Base-by-base conservation (phyloP, 306 rosid genomes). In the Morella rubra region DNA sequence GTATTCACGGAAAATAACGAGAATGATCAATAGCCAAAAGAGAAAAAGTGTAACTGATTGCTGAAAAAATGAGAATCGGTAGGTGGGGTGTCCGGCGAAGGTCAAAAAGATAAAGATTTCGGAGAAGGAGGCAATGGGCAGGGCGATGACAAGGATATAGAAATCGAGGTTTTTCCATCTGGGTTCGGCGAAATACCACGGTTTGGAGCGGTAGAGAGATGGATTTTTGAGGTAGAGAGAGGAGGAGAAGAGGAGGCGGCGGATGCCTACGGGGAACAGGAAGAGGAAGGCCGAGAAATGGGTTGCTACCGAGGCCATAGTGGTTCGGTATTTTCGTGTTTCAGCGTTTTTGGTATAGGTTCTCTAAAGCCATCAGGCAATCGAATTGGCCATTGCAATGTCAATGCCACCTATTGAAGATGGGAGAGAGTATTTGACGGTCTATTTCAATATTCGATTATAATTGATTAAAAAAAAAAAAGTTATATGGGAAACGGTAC, bases 121-220 rank as follows among this genome's bases (percentile, higher is more conserved):
- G 0, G 90, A 85, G 86, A 94, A 83, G 52, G 93, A 91, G 41
- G 94, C 91, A 5, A 94, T 74, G 24, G 97, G 97, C 18, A 90
- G 89, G 55, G 89, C 81, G 3, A 94, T 7, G 77, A 88, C 55
- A 62, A 94, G 96, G 16, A 81, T 18, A 81, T 84, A 91, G 61
- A 94, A 80, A 81, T 91, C 96, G 18, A 91, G 69, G 73, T 86
- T 90, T 75, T 83, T 91, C 97, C 93, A 91, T 41, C 71, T 78
- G 72, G 93, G 90, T 75, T 94, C 87, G 7, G 96, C 85, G 85
- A 87, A 79, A 47, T 85, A 94, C 97, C 98, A 94, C 0, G 85
- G 72, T 66, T 86, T 90, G 80, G 98, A 90, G 75, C 91, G 83
- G 81, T 79, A 94, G 11, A 84, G 86, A 70, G 97, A 85, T 15